These are phyloP conservation scores for Biscogniauxia sp. DNA, from an alignment of 2,329 filamentous ascomycete species.

Conservation along the genomic window DNA sequence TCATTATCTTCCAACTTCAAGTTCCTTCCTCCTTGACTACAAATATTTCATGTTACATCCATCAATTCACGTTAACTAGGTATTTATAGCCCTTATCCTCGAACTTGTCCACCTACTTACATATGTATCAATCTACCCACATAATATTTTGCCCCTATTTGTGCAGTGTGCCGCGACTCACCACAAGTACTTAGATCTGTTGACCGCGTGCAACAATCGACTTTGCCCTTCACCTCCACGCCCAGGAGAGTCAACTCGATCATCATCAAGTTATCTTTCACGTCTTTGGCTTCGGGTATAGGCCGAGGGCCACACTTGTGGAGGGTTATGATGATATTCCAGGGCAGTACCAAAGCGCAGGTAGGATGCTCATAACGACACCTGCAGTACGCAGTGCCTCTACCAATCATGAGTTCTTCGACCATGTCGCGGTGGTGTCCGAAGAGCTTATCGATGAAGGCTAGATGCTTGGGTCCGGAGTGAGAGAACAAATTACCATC, in stretches of 20 bases:
- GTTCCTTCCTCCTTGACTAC: no score
- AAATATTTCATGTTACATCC: no score
- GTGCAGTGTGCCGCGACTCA: no score
- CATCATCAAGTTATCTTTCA: slow-evolving; percentile 9
- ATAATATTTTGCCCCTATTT: no score
- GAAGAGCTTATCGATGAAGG: slow-evolving; percentile 14
- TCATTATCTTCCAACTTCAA: no score
- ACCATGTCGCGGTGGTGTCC: slow-evolving; percentile 9
- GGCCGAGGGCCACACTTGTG: slow-evolving; percentile 15
- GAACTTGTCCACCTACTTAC: no score
- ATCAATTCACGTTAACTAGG: no score
- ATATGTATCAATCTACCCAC: no score
- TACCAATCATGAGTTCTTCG: slow-evolving; percentile 10
- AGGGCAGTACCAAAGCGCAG: slow-evolving; percentile 15
- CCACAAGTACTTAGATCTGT: neutral
- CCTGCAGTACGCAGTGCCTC: slow-evolving; percentile 1
- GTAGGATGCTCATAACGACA: neutral
- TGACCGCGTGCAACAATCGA: neutral
- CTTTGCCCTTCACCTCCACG: slow-evolving; percentile 7
- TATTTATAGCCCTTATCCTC: no score
- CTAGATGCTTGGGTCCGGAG: slow-evolving; percentile 8
- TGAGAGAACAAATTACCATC: slow-evolving; percentile 10
- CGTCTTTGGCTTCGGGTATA: slow-evolving; percentile 10
- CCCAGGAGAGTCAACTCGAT: slow-evolving; percentile 9
- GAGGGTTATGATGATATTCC: slow-evolving; percentile 16